Percentiles rank a stretch among this genome's conserved stretches.
phyloP scores from a whole-genome alignment of 176 grass and related monocot genomes.

The Musa acuminata region DNA sequence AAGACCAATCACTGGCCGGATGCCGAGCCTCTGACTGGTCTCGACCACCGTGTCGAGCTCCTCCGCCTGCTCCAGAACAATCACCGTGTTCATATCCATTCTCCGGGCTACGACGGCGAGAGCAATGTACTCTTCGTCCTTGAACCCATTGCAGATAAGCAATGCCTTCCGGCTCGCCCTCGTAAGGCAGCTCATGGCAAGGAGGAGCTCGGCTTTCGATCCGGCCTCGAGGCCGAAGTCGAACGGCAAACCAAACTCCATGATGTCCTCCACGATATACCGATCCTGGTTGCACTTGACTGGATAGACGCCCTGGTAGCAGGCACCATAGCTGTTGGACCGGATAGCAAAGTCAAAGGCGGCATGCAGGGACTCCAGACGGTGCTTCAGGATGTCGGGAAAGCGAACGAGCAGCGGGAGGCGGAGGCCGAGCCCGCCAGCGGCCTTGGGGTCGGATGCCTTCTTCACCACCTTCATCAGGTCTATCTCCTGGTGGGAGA shows the following conservation, averaged over 20 bases:
- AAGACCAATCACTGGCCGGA: conserved; percentile 14
- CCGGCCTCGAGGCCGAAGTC: conserved; percentile 23
- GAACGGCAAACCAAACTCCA: conserved; percentile 12
- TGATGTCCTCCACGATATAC: conserved; percentile 17
- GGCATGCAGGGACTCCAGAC: conserved; percentile 7
- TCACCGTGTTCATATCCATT: conserved; percentile 4
- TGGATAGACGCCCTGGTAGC: conserved; percentile 16
- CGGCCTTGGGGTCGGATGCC: neutral
- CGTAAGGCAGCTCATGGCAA: conserved; percentile 16
- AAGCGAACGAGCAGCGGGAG: conserved; percentile 16
- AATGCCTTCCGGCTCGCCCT: conserved; percentile 10
- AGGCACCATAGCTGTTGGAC: conserved; percentile 6
- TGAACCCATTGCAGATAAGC: conserved; percentile 21
- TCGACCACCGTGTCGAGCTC: conserved; percentile 14
- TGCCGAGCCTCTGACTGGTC: neutral
- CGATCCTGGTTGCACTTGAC: conserved; percentile 25
- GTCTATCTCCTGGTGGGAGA: conserved; percentile 15
- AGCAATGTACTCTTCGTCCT: conserved; percentile 17
- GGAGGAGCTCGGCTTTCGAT: conserved; percentile 21
- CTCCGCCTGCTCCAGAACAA: conserved; percentile 22
- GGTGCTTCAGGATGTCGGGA: conserved; percentile 17
- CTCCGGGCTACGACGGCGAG: conserved; percentile 10
- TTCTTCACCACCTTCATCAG: conserved; percentile 18
- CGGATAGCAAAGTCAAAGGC: conserved; percentile 15
- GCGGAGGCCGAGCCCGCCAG: conserved; percentile 18